Evolutionary conservation across 2,329 filamentous ascomycete species (phyloP).

Genomic region (Cladobotryum mycophilum): DNA sequence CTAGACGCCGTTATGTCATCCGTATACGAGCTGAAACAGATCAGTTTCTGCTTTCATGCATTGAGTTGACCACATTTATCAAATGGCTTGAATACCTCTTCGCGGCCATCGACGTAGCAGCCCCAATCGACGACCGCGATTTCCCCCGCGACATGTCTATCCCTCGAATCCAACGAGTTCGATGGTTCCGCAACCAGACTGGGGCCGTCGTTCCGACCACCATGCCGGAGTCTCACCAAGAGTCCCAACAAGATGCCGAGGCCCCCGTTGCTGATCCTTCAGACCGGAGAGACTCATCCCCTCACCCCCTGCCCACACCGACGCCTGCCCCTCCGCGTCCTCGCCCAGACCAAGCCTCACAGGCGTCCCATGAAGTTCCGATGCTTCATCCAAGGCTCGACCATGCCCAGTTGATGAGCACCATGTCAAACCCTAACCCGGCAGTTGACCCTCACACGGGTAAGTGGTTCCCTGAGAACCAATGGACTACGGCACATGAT

Average conservation of each 20-base stretch:
- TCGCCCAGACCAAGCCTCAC: slow-evolving; percentile 9
- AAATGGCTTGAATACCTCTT: slow-evolving; percentile 63
- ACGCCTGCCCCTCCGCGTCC: slow-evolving; percentile 9
- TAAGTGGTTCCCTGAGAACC: slow-evolving; percentile 52
- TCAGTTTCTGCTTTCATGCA: slow-evolving; percentile 64
- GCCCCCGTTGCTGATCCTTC: neutral
- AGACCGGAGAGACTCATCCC: slow-evolving; percentile 13
- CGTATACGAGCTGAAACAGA: slow-evolving; percentile 68
- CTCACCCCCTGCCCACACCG: slow-evolving; percentile 9
- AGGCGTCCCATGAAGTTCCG: slow-evolving; percentile 10
- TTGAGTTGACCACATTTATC: slow-evolving; percentile 58
- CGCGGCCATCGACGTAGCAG: slow-evolving; percentile 66
- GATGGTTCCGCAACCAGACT: slow-evolving; percentile 40
- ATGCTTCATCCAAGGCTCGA: slow-evolving; percentile 25
- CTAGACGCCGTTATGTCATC: slow-evolving; percentile 57
- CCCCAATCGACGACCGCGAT: slow-evolving; percentile 63
- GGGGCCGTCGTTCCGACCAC: slow-evolving; percentile 12
- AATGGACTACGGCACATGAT: slow-evolving; percentile 51
- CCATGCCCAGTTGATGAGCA: slow-evolving; percentile 35
- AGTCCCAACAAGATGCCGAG: neutral
- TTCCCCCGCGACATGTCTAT: slow-evolving; percentile 57
- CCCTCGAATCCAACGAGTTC: slow-evolving; percentile 48
- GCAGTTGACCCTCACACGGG: slow-evolving; percentile 42
- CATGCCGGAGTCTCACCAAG: neutral
- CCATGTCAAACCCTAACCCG: slow-evolving; percentile 39